Evolutionary conservation across 352 stramenopile species (phyloP).

Genomic region (Pythium brassicae): DNA sequence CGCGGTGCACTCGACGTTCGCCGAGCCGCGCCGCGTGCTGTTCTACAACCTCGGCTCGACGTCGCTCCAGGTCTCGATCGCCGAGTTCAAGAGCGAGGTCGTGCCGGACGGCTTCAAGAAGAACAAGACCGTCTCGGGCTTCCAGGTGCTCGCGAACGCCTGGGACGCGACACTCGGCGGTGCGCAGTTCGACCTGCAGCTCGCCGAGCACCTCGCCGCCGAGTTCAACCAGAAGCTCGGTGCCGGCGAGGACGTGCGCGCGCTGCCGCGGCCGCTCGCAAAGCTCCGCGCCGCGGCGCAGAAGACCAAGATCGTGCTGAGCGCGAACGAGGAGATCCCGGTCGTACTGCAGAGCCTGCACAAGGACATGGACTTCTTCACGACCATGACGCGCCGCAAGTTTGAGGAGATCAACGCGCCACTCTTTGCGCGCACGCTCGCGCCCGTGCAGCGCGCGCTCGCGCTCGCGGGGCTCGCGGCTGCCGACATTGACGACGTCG

Average conservation of each 20-base stretch:
- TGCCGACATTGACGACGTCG: constrained; percentile 92
- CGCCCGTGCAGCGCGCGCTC: constrained; percentile 86
- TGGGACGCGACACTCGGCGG: constrained; percentile 94
- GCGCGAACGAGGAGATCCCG: constrained; percentile 95
- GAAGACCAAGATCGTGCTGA: constrained; percentile 97
- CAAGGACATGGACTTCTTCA: constrained; percentile 93
- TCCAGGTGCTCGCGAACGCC: constrained; percentile 90
- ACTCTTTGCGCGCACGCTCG: constrained; percentile 82
- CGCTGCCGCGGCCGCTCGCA: constrained; percentile 88
- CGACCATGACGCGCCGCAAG: constrained; percentile 85
- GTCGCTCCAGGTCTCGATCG: constrained; percentile 85
- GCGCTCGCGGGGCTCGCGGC: constrained; percentile 86
- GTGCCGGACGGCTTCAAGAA: constrained; percentile 88
- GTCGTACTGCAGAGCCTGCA: constrained; percentile 93
- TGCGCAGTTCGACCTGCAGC: constrained; percentile 87
- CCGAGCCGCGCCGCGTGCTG: constrained; percentile 86
- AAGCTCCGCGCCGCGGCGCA: constrained; percentile 94
- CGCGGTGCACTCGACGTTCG: constrained; percentile 91
- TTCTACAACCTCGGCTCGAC: constrained; percentile 98
- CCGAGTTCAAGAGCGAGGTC: constrained; percentile 83
- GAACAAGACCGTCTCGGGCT: constrained; percentile 89
- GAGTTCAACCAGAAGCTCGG: constrained; percentile 93
- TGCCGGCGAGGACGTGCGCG: constrained; percentile 88
- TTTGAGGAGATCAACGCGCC: constrained; percentile 91
- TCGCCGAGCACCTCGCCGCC: constrained; percentile 92